Base-by-base conservation (phyloP, 148 eudicot genomes). In the Arctostaphylos glauca region DNA sequence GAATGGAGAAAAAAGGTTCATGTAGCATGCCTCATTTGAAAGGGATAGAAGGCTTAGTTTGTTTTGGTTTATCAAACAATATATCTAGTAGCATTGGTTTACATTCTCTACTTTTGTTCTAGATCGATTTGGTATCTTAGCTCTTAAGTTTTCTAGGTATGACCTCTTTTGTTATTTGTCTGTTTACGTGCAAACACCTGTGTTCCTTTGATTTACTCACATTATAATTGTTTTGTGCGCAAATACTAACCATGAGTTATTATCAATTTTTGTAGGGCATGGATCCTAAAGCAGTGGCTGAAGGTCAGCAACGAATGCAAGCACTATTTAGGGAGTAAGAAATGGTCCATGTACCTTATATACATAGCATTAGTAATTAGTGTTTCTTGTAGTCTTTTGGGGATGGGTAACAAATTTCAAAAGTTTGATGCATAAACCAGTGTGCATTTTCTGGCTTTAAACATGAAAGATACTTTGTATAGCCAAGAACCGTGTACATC, bases 251-350 rank as follows among this genome's bases (percentile, higher is more conserved):
- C 10, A 48, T 3, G 44, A 31, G 5, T 21, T 84, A 46, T 64
- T 38, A 58, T 60, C 49, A n/a, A 41, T 47, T 47, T 84, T 79
- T 78, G 23, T 91, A 96, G 98, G 93, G 88, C 46, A 92, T 94
- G 98, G 93, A 91, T 66, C 98, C 95, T 31, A 47, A 87, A 49
- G 93, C 93, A 72, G 89, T 92, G 14, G 81, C 88, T 82, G 99
- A 94, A 80, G 99, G 98, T 74, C 93, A 88, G 85, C 58, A 76
- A 82, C 88, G 82, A 80, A 94, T 93, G 94, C 77, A 91, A 44
- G 84, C 66, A 68, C 81, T 94, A 81, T 93, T 96, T 81, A 91
- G 85, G 78, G 92, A 96, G 99, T 96, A 94, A 87, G 99, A 60
- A 43, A 41, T 68, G 79, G 76, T 79, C 15, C 76, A 54, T 44